Evolutionary conservation across 1,139 yeast genomes (phyloP), one percentile per base, ranked within the genome.

Genomic region (Hyphopichia khmerensis): DNA sequence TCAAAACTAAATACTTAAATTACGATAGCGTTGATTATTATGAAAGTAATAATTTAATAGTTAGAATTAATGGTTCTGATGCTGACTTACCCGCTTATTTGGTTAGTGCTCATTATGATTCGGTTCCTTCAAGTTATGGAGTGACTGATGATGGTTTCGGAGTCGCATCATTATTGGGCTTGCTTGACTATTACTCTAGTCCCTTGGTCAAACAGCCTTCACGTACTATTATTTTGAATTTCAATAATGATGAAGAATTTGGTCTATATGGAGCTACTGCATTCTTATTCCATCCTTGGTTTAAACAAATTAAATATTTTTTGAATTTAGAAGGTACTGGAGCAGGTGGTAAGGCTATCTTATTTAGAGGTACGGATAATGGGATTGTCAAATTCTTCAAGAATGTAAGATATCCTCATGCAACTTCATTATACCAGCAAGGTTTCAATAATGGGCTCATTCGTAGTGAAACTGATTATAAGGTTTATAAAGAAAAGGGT

Each of bases 101-200:
- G 39, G 58, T 91, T 4, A 85, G 95, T 50, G 91, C 96, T 3
- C 97, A 91, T 64, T 91, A 69, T 56, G 97, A 91, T 65, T 82
- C 95, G 8, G 97, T 90, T 2, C 95, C 96, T 14, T 80, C 95
- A 3, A 83, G 91, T 13, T 80, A 71, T 56, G 97, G 98, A 24
- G 82, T 95, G 4, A 90, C 97, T 6, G 98, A 91, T 60, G 96
- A 88, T 57, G 97, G 97, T 0, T 84, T 84, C 69, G 97, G 97
- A n/a, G 74, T 88, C 46, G 96, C 93, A 1, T 77, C 93, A 6
- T 68, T 89, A 75, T 68, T 90, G 36, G 96, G 93, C 1, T 68
- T 87, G 2, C 66, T 90, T 46, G 70, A 80, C 37, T 65, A 79
- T 50, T 78, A 71, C 50, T 57, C 79, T 1, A 48, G 55, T 0